Evolutionary conservation across 371 early-diverging fungal species (phyloP).

Genomic region (Rhizomucor miehei): DNA sequence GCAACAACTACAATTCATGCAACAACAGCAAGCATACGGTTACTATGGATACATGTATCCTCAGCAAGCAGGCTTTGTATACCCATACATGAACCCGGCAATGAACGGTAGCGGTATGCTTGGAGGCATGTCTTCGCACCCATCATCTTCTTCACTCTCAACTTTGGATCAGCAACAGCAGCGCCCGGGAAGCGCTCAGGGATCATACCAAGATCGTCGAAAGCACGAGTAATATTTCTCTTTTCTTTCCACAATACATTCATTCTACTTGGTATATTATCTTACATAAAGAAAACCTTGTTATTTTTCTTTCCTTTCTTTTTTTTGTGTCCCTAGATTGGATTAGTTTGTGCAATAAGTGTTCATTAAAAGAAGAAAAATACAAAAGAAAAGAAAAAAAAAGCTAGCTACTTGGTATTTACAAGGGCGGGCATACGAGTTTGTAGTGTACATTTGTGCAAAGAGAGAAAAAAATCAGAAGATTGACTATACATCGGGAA

Average conservation of each 20-base stretch:
- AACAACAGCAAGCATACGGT: slow-evolving; percentile 7
- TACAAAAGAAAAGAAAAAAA: too few relatives aligned
- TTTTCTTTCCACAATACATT: background rate
- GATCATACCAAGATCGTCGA: slow-evolving; percentile 5
- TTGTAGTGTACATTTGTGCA: too few relatives aligned
- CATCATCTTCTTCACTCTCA: slow-evolving; percentile 6
- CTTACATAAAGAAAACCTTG: background rate
- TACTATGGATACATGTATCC: slow-evolving; percentile 8
- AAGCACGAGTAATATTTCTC: slow-evolving; percentile 4
- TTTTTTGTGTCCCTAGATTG: slow-evolving; percentile 2
- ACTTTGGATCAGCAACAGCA: slow-evolving; percentile 6
- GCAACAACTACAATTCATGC: background rate
- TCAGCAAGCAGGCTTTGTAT: slow-evolving; percentile 6
- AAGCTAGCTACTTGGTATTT: too few relatives aligned
- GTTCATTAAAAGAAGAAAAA: too few relatives aligned
- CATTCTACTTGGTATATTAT: background rate
- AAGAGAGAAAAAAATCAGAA: too few relatives aligned
- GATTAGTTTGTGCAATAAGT: too few relatives aligned
- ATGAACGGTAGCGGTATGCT: background rate
- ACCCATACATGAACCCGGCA: slow-evolving; percentile 9
- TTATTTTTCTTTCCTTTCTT: slow-evolving; percentile 3
- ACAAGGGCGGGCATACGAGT: too few relatives aligned
- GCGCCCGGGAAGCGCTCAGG: slow-evolving; percentile 8
- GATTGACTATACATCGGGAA: too few relatives aligned
- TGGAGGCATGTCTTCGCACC: slow-evolving; percentile 1